phyloP scores from a whole-genome alignment of 129 eudicot species.

The Tagetes erecta region DNA sequence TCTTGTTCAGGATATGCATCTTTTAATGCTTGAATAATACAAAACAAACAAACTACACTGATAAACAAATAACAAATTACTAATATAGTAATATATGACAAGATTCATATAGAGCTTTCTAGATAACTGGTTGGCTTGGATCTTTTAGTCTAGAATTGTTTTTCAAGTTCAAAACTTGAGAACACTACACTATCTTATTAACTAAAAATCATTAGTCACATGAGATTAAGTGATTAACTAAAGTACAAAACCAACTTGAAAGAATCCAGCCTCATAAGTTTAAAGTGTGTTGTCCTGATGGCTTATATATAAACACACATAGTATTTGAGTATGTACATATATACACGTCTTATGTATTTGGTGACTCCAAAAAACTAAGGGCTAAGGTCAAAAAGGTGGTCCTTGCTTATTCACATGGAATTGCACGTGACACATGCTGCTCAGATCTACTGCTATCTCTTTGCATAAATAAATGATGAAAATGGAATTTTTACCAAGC shows the following conservation, averaged over 20 bases:
- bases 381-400: not conserved
- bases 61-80: not conserved
- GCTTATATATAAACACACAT: conserved; percentile 19
- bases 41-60: not conserved
- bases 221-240: not conserved
- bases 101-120: not conserved
- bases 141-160: conserved; percentile 6
- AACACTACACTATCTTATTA: not conserved
- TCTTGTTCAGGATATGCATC: conserved; percentile 5
- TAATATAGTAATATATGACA: not conserved
- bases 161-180: conserved; percentile 1
- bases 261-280: conserved; percentile 12
- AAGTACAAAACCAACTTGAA: conserved; percentile 14
- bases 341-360: conserved; percentile 11
- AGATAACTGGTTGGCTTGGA: conserved; percentile 8
- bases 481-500: not conserved
- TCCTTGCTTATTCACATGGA: too few relatives aligned
- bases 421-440: too few relatives aligned
- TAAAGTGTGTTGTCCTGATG: not conserved
- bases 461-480: not conserved
- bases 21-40: not conserved
- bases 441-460: not conserved
- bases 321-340: conserved; percentile 10
- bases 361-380: conserved; percentile 8
- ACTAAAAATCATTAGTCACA: conserved; percentile 7